These are phyloP conservation scores for Colletotrichum costaricense DNA, from an alignment of 2,329 filamentous ascomycete species.

Conservation along the genomic window DNA sequence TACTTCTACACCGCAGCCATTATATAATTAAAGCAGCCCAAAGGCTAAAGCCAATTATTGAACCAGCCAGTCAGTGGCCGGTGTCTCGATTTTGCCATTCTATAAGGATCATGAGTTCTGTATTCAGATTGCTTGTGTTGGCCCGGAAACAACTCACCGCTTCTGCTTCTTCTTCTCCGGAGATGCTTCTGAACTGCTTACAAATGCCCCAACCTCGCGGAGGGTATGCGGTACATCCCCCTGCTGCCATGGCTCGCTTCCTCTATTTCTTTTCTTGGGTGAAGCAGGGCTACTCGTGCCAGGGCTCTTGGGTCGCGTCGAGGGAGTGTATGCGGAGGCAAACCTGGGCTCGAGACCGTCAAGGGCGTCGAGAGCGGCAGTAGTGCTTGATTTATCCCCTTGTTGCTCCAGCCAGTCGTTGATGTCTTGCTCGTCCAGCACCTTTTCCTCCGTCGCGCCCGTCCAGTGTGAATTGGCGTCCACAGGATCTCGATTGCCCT, in stretches of 20 bases:
- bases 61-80: constrained; percentile 10
- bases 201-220: constrained; percentile 3
- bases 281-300: not conserved
- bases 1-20: not conserved
- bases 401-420: not conserved
- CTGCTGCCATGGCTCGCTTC: not conserved
- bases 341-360: not conserved
- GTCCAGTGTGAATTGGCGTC: too few species aligned
- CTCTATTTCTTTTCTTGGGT: not conserved
- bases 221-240: not conserved
- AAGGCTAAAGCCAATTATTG: not conserved
- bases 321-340: not conserved
- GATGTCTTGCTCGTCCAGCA: not conserved
- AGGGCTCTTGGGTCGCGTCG: not conserved
- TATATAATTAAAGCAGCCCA: not conserved
- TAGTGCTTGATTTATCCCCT: not conserved
- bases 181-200: not conserved
- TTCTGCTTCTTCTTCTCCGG: constrained; percentile 8
- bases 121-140: too few species aligned
- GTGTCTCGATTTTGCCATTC: not conserved
- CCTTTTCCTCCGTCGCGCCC: not conserved
- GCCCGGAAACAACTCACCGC: not conserved
- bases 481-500: not conserved
- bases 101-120: not conserved
- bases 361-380: not conserved